Conservation (phyloP, 2,329 filamentous ascomycete genomes). For the Calonectria pteridis region DNA sequence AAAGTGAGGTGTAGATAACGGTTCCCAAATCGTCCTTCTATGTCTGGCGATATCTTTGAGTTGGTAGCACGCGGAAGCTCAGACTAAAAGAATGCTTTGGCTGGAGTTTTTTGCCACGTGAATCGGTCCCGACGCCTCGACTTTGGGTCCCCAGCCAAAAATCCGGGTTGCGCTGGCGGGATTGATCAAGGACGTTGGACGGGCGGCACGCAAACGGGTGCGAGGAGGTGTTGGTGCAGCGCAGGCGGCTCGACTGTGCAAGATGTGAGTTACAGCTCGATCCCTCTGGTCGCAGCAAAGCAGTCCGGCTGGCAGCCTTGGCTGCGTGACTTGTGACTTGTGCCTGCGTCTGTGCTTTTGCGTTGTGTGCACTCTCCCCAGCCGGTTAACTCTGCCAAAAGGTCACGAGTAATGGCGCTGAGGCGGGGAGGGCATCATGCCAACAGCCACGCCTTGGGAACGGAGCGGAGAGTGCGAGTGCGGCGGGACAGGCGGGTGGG, state of each 20-base stretch:
- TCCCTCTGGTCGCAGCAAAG: conserved; percentile 9
- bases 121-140: conserved; percentile 13
- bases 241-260: conserved; percentile 38
- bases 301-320: conserved; percentile 7
- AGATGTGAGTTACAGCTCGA: conserved; percentile 32
- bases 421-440: conserved; percentile 34
- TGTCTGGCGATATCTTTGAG: not conserved
- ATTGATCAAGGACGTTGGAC: not conserved
- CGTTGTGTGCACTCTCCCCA: not conserved
- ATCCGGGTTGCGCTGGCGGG: not conserved
- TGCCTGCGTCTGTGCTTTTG: conserved; percentile 6
- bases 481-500: conserved; percentile 29
- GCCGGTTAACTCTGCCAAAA: not conserved
- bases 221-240: conserved; percentile 21
- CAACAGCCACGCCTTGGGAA: conserved; percentile 25
- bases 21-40: conserved; percentile 2
- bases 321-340: not conserved
- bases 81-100: conserved; percentile 1
- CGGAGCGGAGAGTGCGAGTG: conserved; percentile 24
- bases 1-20: conserved; percentile 28
- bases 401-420: conserved; percentile 35
- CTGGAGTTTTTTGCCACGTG: conserved; percentile 27
- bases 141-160: not conserved
- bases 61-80: conserved; percentile 5
- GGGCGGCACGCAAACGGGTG: not conserved